phyloP scores from a whole-genome alignment of 176 grass and related monocot genomes.

The Oryza glumipatula region DNA sequence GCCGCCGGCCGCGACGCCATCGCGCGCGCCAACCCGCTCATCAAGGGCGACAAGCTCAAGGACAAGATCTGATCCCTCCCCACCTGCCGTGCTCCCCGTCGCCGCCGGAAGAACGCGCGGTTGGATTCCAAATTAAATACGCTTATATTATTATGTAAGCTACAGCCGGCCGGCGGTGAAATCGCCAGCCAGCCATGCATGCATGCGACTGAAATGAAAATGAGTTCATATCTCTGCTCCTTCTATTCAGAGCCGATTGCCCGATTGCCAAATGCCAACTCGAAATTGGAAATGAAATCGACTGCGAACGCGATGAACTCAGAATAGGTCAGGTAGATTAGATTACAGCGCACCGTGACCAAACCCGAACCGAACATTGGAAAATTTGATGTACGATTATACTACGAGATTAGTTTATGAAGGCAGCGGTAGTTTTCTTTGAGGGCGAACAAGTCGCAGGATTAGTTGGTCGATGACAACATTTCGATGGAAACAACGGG shows the following conservation, averaged over 20 bases:
- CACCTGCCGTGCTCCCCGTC: neutral
- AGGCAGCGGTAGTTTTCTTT: neutral
- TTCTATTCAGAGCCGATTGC: neutral
- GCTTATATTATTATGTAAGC: neutral
- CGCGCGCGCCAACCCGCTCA: constrained; percentile 49
- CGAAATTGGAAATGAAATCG: neutral
- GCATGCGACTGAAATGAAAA: neutral
- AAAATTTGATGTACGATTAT: neutral
- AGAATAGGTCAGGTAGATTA: neutral
- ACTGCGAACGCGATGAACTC: neutral
- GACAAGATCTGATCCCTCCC: constrained; percentile 33
- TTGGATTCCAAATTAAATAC: neutral
- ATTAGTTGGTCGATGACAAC: neutral
- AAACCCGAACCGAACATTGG: neutral
- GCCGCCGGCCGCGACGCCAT: constrained; percentile 51
- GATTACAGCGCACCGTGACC: neutral
- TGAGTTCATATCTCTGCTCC: too few species aligned
- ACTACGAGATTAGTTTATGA: neutral
- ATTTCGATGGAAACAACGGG: neutral
- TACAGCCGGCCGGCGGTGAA: constrained; percentile 6
- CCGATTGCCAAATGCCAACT: neutral
- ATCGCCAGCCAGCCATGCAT: constrained; percentile 2
- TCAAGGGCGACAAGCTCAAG: constrained; percentile 52
- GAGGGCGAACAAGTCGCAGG: neutral
- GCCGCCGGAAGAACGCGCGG: neutral